Conservation (phyloP, 495 filamentous ascomycete species). For the Aspergillus campestris region DNA sequence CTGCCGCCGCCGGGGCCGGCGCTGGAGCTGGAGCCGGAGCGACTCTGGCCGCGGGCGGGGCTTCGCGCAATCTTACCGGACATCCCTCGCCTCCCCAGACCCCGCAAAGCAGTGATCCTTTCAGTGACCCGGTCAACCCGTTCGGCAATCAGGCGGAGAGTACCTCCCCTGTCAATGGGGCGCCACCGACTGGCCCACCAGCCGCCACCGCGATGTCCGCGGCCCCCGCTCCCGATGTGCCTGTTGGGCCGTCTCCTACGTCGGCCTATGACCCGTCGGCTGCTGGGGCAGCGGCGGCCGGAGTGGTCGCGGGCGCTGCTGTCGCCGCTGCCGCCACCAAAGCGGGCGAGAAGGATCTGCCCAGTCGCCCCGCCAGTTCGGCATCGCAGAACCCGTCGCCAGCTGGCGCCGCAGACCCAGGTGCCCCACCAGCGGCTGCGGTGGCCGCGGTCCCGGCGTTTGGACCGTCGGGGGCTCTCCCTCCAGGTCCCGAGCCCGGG, state of each 20-base stretch:
- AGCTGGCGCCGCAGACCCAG: neutral
- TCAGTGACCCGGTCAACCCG: conserved; percentile 43
- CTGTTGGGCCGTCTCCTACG: neutral
- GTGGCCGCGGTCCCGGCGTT: conserved; percentile 21
- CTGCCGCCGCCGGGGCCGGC: neutral
- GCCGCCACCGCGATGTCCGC: conserved; percentile 3
- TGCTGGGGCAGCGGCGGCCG: conserved; percentile 26
- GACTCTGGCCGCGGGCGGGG: conserved; percentile 15
- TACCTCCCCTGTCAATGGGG: conserved; percentile 17
- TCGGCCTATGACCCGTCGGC: conserved; percentile 4
- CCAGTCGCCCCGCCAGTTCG: conserved; percentile 12
- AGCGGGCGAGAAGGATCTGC: conserved; percentile 28
- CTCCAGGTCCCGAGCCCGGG: conserved; percentile 17
- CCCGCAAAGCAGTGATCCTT: conserved; percentile 38
- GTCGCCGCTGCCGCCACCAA: conserved; percentile 25
- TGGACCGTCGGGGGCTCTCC: conserved; percentile 40
- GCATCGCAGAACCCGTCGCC: conserved; percentile 16
- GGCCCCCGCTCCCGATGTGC: neutral
- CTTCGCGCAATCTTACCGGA: conserved; percentile 30
- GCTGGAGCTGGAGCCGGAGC: conserved; percentile 22
- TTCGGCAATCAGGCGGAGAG: conserved; percentile 43
- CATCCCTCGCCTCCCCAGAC: conserved; percentile 28
- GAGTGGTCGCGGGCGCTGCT: conserved; percentile 29
- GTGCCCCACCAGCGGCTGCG: conserved; percentile 4
- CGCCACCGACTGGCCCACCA: conserved; percentile 1